Conservation (phyloP, 2,329 filamentous ascomycete species). For the Clarireedia paspali region DNA sequence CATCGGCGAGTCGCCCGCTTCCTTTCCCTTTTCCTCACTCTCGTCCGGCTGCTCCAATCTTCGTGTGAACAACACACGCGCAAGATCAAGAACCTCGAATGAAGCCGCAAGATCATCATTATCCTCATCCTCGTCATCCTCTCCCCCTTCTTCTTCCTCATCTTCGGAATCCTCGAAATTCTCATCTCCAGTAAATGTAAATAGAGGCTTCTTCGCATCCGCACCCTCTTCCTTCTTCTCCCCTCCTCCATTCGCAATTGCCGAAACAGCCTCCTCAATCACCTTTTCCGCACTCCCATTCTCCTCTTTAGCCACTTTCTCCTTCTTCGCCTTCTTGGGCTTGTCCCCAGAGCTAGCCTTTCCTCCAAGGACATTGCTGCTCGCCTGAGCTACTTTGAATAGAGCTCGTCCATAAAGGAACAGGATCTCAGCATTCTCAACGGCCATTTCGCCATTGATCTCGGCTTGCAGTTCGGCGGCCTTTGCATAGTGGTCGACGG, state of each 20-base stretch:
- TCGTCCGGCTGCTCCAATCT: slow-evolving; percentile 44
- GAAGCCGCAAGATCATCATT: slow-evolving; percentile 71
- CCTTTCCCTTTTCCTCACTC: slow-evolving; percentile 45
- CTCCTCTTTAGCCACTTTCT: slow-evolving; percentile 34
- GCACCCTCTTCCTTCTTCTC: slow-evolving; percentile 30
- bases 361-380: slow-evolving; percentile 88
- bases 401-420: slow-evolving; percentile 91
- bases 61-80: slow-evolving; percentile 56
- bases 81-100: slow-evolving; percentile 77
- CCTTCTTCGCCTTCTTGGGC: slow-evolving; percentile 39
- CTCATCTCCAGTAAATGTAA: slow-evolving; percentile 91
- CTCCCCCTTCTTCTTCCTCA: slow-evolving; percentile 49
- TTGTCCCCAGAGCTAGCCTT: slow-evolving; percentile 52
- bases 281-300: slow-evolving; percentile 36
- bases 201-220: slow-evolving; percentile 62
- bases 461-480: slow-evolving; percentile 86
- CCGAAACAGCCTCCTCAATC: slow-evolving; percentile 39
- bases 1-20: slow-evolving; percentile 57
- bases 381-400: slow-evolving; percentile 88
- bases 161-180: slow-evolving; percentile 82
- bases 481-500: slow-evolving; percentile 79
- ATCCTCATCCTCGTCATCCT: slow-evolving; percentile 45
- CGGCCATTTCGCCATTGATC: slow-evolving; percentile 84
- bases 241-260: slow-evolving; percentile 26
- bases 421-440: slow-evolving; percentile 86